Base-by-base conservation (phyloP, 176 grass and related monocot genomes). In the Zea luxurians region DNA sequence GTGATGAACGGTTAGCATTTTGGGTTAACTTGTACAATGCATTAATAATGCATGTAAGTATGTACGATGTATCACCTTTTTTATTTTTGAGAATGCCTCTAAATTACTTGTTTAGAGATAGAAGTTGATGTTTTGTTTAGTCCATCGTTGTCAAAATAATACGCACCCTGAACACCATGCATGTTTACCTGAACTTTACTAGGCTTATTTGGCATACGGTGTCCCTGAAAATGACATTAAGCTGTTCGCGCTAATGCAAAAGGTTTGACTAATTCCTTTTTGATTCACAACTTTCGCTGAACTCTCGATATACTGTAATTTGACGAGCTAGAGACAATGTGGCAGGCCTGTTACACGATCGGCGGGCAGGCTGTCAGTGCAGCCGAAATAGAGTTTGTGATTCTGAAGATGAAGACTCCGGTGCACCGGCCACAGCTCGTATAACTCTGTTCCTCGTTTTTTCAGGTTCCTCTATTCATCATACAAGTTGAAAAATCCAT, bases 1-100 rank as follows among this genome's bases (percentile, higher is more conserved):
- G 67, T 79, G 84, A 85, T 68, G 83, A 92, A 75, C 91, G 78
- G 71, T 68, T 98, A 54, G 96, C 96, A 50, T 98, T 98, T 84
- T 98, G 96, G 96, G 92, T 98, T 70, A 98, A 98, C 71, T 46
- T 98, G 15, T 98, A 94, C 71, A 98, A 98, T 90, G 85, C 96
- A 17, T 89, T 95, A 41, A 91, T 99, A 84, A 99, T 99, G 96
- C 96, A 99, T 89, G 96, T 99, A 76, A 73, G 96, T 81, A 66
- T 10, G 96, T 81, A 66, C 7, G 38, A 84, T 76, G n/a, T 11
- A 0, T 18, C 47, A 59, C 44, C 5, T 61, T 34, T 55, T 74
- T 57, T 20, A 12, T 34, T 55, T 74, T 57, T 20, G 7, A 44
- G n/a, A n/a, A 45, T 27, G 3, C 13, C 48, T 49, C 10, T 40